Base-by-base conservation (phyloP, 345 rosid species). In the Rhodomyrtus tomentosa region DNA sequence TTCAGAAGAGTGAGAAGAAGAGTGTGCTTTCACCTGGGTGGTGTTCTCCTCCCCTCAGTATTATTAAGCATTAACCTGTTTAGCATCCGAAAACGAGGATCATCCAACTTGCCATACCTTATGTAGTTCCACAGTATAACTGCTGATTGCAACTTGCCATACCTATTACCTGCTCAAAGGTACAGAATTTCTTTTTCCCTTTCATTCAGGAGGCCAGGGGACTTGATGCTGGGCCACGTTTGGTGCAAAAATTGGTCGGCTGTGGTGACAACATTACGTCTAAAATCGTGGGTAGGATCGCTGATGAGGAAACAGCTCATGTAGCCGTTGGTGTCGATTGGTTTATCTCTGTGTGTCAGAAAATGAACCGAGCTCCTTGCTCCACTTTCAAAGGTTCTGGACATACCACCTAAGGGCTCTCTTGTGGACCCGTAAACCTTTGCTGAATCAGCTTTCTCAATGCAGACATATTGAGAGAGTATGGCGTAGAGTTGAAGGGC, bases 201-300 rank as follows among this genome's bases (percentile, higher is more conserved):
- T 68, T 20, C 76, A 36, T 18, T 24, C 86, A 96, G 99, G 99
- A 95, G 89, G 99, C 99, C 58, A 90, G 98, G 87, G 99, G 98
- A 68, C 99, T 96, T 87, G 98, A 96, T 89, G 98, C 99, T 86
- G 99, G 98, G 86, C 98, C 98, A 80, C 94, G 99, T 81, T 90
- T 96, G 73, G 98, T 95, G 83, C 92, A 95, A 88, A 95, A 88
- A 84, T 84, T 96, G 90, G 90, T 91, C 2, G 98, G 98, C 14
- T 96, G 93, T 73, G 99, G 99, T 82, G 98, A 96, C 88, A 87
- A 87, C 25, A 92, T 88, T 87, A 93, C 98, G 80, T 95, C 99
- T 36, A 89, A 90, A 80, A 87, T 95, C 16, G 98, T 96, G 79
- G 95, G 90, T 74, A 90, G 87, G 89, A 95, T 96, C 32, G 95